Evolutionary conservation across 2,329 filamentous ascomycete genomes (phyloP).

Genomic region (Eurotiales sp.): DNA sequence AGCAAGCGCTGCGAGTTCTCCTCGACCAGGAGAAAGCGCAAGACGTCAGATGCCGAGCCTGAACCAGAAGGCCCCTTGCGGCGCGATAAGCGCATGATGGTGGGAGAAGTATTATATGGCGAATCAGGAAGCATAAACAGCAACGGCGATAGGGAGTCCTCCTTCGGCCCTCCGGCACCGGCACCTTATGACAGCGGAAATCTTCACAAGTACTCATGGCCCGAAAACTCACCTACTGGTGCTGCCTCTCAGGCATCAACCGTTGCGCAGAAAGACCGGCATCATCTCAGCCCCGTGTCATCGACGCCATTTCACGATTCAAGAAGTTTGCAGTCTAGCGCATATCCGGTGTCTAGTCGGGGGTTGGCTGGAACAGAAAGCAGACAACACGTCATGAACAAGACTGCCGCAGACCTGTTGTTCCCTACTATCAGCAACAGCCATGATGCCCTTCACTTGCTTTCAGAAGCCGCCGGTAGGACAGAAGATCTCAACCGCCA

Average conservation of each 20-base stretch:
- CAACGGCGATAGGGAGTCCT: constrained; percentile 17
- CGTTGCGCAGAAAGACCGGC: constrained; percentile 23
- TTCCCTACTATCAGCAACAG: constrained; percentile 76
- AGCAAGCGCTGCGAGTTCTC: constrained; percentile 98
- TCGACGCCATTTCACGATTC: constrained; percentile 26
- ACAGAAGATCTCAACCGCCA: constrained; percentile 49
- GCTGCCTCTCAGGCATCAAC: constrained; percentile 19
- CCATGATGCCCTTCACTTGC: constrained; percentile 84
- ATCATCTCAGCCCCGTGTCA: constrained; percentile 26
- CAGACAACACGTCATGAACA: constrained; percentile 57
- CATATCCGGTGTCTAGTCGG: constrained; percentile 30
- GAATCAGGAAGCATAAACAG: constrained; percentile 22
- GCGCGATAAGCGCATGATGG: constrained; percentile 52
- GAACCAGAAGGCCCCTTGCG: constrained; percentile 38
- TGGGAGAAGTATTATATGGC: constrained; percentile 39
- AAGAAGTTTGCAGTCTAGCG: constrained; percentile 24
- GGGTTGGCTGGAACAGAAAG: constrained; percentile 3
- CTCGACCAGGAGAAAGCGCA: constrained; percentile 87
- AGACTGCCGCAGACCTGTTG: constrained; percentile 57
- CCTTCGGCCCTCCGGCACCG: constrained; percentile 25
- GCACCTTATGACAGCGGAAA: constrained; percentile 23
- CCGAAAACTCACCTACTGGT: constrained; percentile 25
- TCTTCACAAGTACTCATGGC: constrained; percentile 27
- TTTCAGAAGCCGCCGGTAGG: constrained; percentile 74
- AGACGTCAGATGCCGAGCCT: constrained; percentile 52